Evolutionary conservation across 345 rosid genomes (phyloP).

Genomic region (Salix udensis): DNA sequence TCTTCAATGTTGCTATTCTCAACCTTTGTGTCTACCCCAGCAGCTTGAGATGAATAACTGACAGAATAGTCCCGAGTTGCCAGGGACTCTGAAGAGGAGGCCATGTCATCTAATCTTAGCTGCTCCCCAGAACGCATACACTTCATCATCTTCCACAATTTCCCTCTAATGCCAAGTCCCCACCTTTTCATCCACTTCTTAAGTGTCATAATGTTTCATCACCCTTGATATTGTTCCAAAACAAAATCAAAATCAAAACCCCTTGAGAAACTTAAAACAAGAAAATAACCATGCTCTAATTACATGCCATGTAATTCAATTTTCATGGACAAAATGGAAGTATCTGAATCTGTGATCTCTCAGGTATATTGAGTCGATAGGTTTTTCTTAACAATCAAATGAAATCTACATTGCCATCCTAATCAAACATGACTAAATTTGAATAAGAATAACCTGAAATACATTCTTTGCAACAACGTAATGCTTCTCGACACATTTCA

Average conservation of each 20-base stretch:
- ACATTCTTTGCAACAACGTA: too few species aligned
- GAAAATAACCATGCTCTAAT: slow-evolving; percentile 1
- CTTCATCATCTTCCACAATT: slow-evolving; percentile 60
- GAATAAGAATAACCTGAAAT: too few species aligned
- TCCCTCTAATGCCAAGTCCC: slow-evolving; percentile 30
- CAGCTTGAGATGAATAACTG: slow-evolving; percentile 61
- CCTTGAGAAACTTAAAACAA: slow-evolving; percentile 7
- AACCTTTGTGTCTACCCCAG: slow-evolving; percentile 49
- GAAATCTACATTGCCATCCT: background rate
- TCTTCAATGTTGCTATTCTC: slow-evolving; percentile 74
- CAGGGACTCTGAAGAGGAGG: slow-evolving; percentile 64
- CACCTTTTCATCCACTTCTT: slow-evolving; percentile 42
- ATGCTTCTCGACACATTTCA: background rate
- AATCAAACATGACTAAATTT: background rate
- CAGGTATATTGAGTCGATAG: background rate
- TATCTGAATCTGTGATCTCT: background rate
- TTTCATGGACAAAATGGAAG: slow-evolving; percentile 2
- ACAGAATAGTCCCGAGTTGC: slow-evolving; percentile 74
- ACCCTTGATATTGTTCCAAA: slow-evolving; percentile 31
- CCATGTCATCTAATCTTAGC: slow-evolving; percentile 40
- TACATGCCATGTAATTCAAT: background rate
- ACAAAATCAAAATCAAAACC: slow-evolving; percentile 17
- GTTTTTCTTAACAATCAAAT: background rate
- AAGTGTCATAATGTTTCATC: slow-evolving; percentile 41
- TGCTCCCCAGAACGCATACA: slow-evolving; percentile 62